Evolutionary conservation across 1,284 basidiomycete genomes (phyloP), one percentile per base, ranked within the genome.

Genomic region (Pseudozyma flocculosa): DNA sequence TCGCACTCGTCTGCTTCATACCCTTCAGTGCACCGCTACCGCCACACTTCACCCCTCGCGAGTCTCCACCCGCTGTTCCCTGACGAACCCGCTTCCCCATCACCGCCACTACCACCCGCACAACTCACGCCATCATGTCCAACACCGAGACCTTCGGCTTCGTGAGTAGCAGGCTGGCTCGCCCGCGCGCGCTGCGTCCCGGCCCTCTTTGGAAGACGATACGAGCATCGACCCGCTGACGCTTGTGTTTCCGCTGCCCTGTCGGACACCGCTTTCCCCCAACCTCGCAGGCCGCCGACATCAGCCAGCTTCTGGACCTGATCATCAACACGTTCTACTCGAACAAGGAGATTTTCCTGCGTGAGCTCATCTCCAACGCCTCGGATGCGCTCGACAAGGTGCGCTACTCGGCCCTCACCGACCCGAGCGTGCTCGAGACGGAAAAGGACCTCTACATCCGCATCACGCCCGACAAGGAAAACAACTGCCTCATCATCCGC

Each of bases 401-500:
- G 49, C 72, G 75, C 44, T 78, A 78, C 57, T 62, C 68, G 53
- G 68, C 74, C 11, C 62, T 78, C 52, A 78, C 75, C 49, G 75
- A 78, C 61, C 72, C 75, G 41, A 69, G 65, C 40, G 65, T 73
- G 21, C 67, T 76, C 47, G 74, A 78, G 50, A 53, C 71, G 19
- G 75, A 70, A 45, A 73, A 73, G 67, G 75, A 78, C 43, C 68
- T 75, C 42, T 76, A 70, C 72, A 78, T 78, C 56, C 72, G 75
- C 45, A 76, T 78, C 61, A 78, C 74, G n/a, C 74, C 75, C 15
- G 88, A 97, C 86, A 92, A 92, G 84, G 92, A 95, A 83, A 89
- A 90, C 84, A 95, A 94, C 80, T 81, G 88, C 58, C 86, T 99
- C 58, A 83, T 85, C 79, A 87, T 98, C 81, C 90, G 92, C 62